Evolutionary conservation across 176 grass and related monocot genomes (phyloP), one percentile per base, ranked within the genome.

Genomic region (Tillandsia leiboldiana): DNA sequence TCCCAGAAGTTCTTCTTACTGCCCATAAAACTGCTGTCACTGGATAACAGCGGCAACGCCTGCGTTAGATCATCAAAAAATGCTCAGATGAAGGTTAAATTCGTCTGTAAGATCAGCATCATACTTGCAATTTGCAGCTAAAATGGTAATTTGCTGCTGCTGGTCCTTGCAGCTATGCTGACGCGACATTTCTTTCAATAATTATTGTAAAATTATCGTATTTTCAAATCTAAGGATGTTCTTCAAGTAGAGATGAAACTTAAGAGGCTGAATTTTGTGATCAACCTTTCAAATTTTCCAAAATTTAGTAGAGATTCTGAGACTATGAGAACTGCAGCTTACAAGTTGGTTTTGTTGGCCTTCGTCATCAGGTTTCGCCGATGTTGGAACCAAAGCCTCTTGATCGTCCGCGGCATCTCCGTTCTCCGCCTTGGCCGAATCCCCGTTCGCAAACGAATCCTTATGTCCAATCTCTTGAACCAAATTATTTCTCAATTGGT

Each of bases 21-120:
- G 10, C 51, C 50, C 17, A 56, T 73, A 2, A 48, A 22, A 62
- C 71, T 84, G 28, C 73, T 42, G 33, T 42, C 70, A 20, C 81
- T 80, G 62, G 87, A 61, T 54, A 90, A 68, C 5, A 97, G 72
- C 49, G 94, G 84, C 9, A 68, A 51, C 15, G 66, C 83, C 94
- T 97, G 74, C 74, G 86, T 66, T 18, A 64, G 14, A 1, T 23
- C 50, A 28, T 26, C 52, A 68, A 50, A n/a, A 18, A 58, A 51
- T n/a, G 48, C 26, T 89, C 65, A 87, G 54, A 29, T 65, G 47
- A 48, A 56, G 9, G 12, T 54, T 26, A 49, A 50, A n/a, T 59
- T 26, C 42, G 14, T 24, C 75, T 63, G 47, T 28, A 59, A 29
- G 53, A 58, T 7, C 10, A 47, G 47, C 48, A 48, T 14, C 68